Evolutionary conservation across 345 rosid genomes (phyloP), one percentile per base, ranked within the genome.

Genomic region (Camelina neglecta): DNA sequence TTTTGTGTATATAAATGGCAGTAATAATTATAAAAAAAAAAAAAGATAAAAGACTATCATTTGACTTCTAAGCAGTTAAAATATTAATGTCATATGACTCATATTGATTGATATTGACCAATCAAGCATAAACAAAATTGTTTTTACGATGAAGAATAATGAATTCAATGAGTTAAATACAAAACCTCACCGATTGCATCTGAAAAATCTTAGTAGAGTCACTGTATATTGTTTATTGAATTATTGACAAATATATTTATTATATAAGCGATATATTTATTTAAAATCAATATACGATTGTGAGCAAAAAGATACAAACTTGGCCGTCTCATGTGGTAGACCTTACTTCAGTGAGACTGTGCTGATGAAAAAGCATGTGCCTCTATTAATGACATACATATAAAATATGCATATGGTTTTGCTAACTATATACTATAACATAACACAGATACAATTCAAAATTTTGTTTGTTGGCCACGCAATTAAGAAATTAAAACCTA

Each of bases 311-410:
- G 5, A 67, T 42, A 42, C 11, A 26, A 71, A 77, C 69, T 58
- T 59, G 7, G 64, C 69, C 63, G n/a, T 51, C 50, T 71, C 76
- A 77, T 77, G 72, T 77, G 76, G 62, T 49, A 77, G 72, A 71
- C 67, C 73, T 65, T 77, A 77, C 80, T 77, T 71, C 42, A 77
- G 76, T 77, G 76, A 63, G 60, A 71, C 72, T 77, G 80, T 54
- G 70, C 54, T 45, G 39, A 77, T 51, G 60, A 57, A 36, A 77
- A 16, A 23, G 35, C 81, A 78, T 78, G 81, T 78, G 69, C 39
- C 35, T 50, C 45, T 72, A 54, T 78, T 78, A 78, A 78, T 72
- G 77, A 59, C 18, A 41, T 60, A 69, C 13, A 63, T 50, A 75
- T 55, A 67, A 26, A 36, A 50, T 67, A 50, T 35, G 16, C 9